Percentiles rank a stretch among this genome's conserved stretches.
phyloP scores from a whole-genome alignment of 208 protist genomes.

The Trypanosoma grayi region DNA sequence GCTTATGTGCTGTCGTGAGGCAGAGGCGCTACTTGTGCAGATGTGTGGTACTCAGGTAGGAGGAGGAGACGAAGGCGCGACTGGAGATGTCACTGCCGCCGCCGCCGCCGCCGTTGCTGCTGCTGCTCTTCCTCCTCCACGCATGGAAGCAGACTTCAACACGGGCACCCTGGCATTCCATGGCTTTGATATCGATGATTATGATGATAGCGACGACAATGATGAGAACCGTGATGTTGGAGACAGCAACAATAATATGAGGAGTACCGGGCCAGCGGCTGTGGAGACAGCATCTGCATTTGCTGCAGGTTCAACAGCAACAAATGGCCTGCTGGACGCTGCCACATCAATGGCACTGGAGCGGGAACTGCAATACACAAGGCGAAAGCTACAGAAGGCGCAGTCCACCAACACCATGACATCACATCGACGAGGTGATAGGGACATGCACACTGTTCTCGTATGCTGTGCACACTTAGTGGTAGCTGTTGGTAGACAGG shows the following conservation, averaged over 20 bases:
- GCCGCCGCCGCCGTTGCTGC: too few relatives aligned
- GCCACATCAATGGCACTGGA: neutral
- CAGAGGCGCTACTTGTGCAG: constrained; percentile 34
- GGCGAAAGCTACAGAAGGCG: neutral
- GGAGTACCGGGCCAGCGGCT: neutral
- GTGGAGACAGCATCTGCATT: neutral
- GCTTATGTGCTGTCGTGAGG: constrained; percentile 56
- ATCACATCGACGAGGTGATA: neutral
- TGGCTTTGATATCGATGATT: constrained; percentile 47
- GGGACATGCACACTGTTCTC: constrained; percentile 1
- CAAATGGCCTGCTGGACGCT: neutral
- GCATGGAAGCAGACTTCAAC: constrained; percentile 65
- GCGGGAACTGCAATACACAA: constrained; percentile 4
- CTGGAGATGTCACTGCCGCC: too few relatives aligned
- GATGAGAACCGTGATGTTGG: neutral
- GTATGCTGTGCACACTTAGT: constrained; percentile 2
- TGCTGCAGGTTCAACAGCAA: neutral
- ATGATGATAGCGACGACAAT: constrained; percentile 41
- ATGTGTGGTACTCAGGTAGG: constrained; percentile 10
- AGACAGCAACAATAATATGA: neutral
- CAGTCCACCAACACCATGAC: neutral
- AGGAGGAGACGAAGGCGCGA: too few relatives aligned
- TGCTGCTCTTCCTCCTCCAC: too few relatives aligned
- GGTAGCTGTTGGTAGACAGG: neutral
- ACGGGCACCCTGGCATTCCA: constrained; percentile 73